Evolutionary conservation across 2,329 filamentous ascomycete genomes (phyloP).

Genomic region (Phoma herbarum): DNA sequence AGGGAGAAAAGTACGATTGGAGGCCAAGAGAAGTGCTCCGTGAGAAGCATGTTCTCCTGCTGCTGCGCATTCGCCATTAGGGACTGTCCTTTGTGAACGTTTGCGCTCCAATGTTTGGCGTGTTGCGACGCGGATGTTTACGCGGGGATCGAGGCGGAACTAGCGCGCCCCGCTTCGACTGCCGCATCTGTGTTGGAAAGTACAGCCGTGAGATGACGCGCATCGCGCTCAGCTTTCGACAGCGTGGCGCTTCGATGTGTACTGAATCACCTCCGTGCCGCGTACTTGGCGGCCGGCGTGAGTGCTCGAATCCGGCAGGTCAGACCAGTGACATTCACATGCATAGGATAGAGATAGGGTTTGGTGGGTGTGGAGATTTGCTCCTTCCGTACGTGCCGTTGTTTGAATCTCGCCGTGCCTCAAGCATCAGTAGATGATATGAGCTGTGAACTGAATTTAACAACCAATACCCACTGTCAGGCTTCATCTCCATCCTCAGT

Average conservation of each 20-base stretch:
- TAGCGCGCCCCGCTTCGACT: constrained; percentile 9
- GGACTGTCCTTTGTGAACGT: background rate
- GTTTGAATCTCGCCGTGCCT: constrained; percentile 1
- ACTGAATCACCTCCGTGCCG: background rate
- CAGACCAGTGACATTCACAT: background rate
- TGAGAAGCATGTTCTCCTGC: constrained; percentile 72
- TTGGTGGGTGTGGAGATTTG: background rate
- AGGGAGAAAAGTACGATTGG: constrained; percentile 78
- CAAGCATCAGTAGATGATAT: constrained; percentile 2
- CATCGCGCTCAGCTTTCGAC: background rate
- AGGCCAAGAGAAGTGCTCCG: constrained; percentile 95
- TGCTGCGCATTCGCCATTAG: constrained; percentile 57
- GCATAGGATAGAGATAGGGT: background rate
- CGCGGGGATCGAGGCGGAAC: constrained; percentile 9
- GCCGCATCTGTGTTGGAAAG: background rate
- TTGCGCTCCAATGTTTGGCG: constrained; percentile 15
- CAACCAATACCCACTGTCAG: constrained; percentile 22
- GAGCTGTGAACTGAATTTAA: constrained; percentile 29
- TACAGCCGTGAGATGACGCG: constrained; percentile 4
- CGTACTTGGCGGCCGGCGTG: background rate
- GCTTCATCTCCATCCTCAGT: constrained; percentile 9
- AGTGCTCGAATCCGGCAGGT: background rate
- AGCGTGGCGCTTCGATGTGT: background rate
- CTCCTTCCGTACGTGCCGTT: background rate
- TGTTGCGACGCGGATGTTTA: constrained; percentile 37